phyloP scores from a whole-genome alignment of 2,329 filamentous ascomycete genomes.

The Verticillium dahliae region DNA sequence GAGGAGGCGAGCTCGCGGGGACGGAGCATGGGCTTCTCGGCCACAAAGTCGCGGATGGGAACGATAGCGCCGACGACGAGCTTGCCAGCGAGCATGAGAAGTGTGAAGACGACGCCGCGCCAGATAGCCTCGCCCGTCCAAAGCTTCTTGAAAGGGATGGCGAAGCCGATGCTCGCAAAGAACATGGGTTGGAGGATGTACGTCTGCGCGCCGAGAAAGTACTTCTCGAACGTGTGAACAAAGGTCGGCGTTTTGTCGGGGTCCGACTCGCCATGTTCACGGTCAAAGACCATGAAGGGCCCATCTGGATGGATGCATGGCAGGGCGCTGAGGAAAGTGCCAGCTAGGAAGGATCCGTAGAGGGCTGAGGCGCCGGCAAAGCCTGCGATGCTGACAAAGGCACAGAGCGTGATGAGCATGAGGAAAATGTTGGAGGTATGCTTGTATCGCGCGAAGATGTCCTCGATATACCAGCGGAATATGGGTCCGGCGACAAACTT shows the following conservation, averaged over 20 bases:
- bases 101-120: constrained; percentile 49
- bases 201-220: constrained; percentile 26
- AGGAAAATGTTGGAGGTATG: constrained; percentile 18
- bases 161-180: constrained; percentile 53
- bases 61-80: constrained; percentile 12
- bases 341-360: constrained; percentile 32
- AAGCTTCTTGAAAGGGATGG: constrained; percentile 51
- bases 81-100: constrained; percentile 46
- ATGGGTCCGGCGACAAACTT: constrained; percentile 30
- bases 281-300: constrained; percentile 24
- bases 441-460: constrained; percentile 23
- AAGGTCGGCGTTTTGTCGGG: constrained; percentile 26
- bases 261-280: constrained; percentile 23
- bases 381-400: constrained; percentile 21
- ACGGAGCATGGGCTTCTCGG: neutral
- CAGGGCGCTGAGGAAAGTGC: constrained; percentile 26
- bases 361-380: constrained; percentile 29
- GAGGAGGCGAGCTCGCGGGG: constrained; percentile 6
- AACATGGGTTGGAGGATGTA: constrained; percentile 50
- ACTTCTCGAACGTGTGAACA: constrained; percentile 28
- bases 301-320: constrained; percentile 26
- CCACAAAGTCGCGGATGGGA: constrained; percentile 23
- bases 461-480: constrained; percentile 24
- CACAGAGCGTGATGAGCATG: constrained; percentile 23
- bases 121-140: constrained; percentile 45